phyloP scores from a whole-genome alignment of 768 basidiomycete species.

The Sarcodon aspratus region DNA sequence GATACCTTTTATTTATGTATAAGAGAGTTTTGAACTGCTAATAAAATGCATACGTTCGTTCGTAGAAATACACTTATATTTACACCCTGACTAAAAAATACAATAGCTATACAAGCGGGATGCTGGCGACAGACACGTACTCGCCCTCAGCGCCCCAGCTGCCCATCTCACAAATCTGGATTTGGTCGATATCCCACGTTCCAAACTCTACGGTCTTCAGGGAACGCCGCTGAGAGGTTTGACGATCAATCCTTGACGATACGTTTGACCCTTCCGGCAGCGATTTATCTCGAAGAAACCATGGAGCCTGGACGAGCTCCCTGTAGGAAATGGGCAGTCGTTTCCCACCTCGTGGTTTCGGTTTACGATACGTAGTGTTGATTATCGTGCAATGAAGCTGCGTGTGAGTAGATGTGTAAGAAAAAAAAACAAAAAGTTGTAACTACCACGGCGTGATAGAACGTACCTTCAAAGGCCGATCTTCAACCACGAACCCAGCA shows the following conservation, averaged over 20 bases:
- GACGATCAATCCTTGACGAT: no score
- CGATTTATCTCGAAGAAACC: not conserved
- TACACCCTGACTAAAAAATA: no score
- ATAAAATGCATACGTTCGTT: no score
- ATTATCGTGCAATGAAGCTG: slow-evolving; percentile 27
- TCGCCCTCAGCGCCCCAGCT: slow-evolving; percentile 52
- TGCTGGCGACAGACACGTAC: slow-evolving; percentile 30
- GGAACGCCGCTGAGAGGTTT: slow-evolving; percentile 7
- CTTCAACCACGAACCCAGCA: slow-evolving; percentile 21
- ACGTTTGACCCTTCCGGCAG: not conserved
- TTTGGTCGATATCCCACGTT: slow-evolving; percentile 36
- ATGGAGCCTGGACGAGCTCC: slow-evolving; percentile 20
- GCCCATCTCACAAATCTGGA: slow-evolving; percentile 66
- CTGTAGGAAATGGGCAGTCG: slow-evolving; percentile 33
- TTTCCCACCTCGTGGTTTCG: slow-evolving; percentile 8
- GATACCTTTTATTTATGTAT: no score
- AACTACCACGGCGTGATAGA: not conserved
- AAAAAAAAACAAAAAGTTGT: not conserved
- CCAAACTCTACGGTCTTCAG: slow-evolving; percentile 35
- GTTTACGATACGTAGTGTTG: slow-evolving; percentile 23
- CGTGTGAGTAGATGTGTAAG: not conserved
- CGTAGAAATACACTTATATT: no score
- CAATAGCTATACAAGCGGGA: slow-evolving; percentile 3
- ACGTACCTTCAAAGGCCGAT: slow-evolving; percentile 23
- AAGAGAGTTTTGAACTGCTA: no score